Evolutionary conservation across 345 rosid genomes (phyloP), one percentile per base, ranked within the genome.

Genomic region (Boechera stricta): DNA sequence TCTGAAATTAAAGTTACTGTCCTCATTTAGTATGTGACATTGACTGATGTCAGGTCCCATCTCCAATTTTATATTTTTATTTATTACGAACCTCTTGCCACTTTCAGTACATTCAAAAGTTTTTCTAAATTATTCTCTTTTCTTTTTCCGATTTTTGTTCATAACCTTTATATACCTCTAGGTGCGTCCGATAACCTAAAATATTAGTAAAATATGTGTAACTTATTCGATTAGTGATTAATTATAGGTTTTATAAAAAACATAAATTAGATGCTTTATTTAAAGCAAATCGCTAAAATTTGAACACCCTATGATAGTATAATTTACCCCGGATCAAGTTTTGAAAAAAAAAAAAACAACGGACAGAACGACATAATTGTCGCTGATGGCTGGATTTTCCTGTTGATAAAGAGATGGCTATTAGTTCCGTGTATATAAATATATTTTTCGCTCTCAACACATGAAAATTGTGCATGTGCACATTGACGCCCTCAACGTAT

Each of bases 11-110:
- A 71, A 77, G 66, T 77, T 77, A 48, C 54, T 62, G 65, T 69
- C 75, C 64, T 33, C 75, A 63, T 77, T 62, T 77, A 77, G 70
- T 71, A 70, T 70, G 57, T 31, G 67, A 77, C 67, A 64, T 60
- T 51, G 73, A 71, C 72, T 71, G 44, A 58, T 77, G 67, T 65
- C 64, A 48, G 81, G 77, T 65, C 72, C 72, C 72, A 77, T 71
- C 71, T 70, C 66, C 16, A 53, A 57, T 69, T 70, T 53, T 35
- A 31, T 44, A 26, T 51, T 69, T 3, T 61, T 67, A 65, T 76
- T 60, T 69, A 12, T 69, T 75, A 67, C 28, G 42, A 66, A 51
- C 67, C 63, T 60, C 53, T 68, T 32, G 39, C 74, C 39, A 44
- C 69, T 76, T 69, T 32, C 57, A 52, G 69, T 69, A 60, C 68